phyloP scores from a whole-genome alignment of 2,329 filamentous ascomycete genomes.

The Chaetomiaceae sp. region DNA sequence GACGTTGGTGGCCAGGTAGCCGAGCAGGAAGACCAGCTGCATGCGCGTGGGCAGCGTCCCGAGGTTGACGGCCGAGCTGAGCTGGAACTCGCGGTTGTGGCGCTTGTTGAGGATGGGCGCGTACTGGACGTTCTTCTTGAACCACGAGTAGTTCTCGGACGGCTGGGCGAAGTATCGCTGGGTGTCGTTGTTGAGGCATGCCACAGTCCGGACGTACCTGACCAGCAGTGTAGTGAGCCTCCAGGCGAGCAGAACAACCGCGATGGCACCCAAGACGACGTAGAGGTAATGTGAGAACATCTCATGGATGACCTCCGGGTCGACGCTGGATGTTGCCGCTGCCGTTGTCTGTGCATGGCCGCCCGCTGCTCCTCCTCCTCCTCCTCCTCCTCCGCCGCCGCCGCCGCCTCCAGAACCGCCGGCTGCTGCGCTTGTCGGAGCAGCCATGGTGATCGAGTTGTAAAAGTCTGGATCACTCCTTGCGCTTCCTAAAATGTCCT shows the following conservation, averaged over 20 bases:
- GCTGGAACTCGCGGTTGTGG: constrained; percentile 67
- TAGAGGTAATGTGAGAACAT: constrained; percentile 57
- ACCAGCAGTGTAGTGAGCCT: constrained; percentile 55
- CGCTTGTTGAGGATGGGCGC: constrained; percentile 69
- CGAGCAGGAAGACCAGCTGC: constrained; percentile 62
- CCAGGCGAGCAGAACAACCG: constrained; percentile 62
- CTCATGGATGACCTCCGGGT: constrained; percentile 40
- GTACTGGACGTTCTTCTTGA: constrained; percentile 64
- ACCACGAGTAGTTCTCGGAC: constrained; percentile 47
- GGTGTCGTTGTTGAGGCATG: constrained; percentile 71
- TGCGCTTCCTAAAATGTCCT: too few relatives aligned
- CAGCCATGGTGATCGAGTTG: constrained; percentile 10
- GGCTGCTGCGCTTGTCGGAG: constrained; percentile 8
- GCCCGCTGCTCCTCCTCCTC: constrained; percentile 2
- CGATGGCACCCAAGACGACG: constrained; percentile 59
- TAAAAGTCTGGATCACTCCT: neutral
- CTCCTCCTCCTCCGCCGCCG: neutral
- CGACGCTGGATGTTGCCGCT: constrained; percentile 21
- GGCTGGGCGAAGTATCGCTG: constrained; percentile 73
- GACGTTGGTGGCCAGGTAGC: constrained; percentile 69
- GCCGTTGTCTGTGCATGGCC: neutral
- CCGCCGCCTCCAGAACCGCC: neutral
- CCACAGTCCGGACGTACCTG: constrained; percentile 66
- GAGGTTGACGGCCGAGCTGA: constrained; percentile 55
- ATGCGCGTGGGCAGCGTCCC: constrained; percentile 75